A percentile compares a stretch with the other conserved stretches of the same genome.
Conservation (phyloP, 805 yeast species). For the Barnettozyma californica region DNA sequence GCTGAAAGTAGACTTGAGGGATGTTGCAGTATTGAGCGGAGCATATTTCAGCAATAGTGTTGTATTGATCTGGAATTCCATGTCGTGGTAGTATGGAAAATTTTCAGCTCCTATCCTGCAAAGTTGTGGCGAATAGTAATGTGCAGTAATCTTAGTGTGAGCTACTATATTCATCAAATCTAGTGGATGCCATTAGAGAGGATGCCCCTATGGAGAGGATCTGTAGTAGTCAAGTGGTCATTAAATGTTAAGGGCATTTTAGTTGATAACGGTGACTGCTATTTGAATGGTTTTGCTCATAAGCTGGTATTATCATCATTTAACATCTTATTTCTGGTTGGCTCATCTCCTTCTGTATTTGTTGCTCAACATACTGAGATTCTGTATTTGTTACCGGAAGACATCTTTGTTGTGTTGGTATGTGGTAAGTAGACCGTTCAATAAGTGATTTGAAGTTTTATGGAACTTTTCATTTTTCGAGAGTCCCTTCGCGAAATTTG, state of each 20-base stretch:
- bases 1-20: neutral
- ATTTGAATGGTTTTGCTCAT: neutral
- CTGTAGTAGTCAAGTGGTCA: too few species aligned
- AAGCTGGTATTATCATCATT: neutral
- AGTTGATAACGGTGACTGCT: neutral
- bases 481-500: constrained; percentile 6
- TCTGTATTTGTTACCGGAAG: constrained; percentile 99
- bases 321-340: neutral
- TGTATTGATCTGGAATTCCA: neutral
- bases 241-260: neutral
- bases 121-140: too few species aligned
- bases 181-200: too few species aligned
- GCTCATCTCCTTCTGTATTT: neutral
- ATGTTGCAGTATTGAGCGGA: neutral
- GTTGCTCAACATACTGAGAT: constrained; percentile 77
- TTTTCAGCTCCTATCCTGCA: neutral
- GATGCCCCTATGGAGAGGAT: too few species aligned
- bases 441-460: constrained; percentile 6
- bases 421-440: constrained; percentile 5
- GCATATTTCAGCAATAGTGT: neutral
- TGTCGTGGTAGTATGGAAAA: neutral
- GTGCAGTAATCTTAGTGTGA: too few species aligned
- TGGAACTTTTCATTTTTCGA: constrained; percentile 15
- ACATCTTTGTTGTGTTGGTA: constrained; percentile 44
- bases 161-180: too few species aligned